Percentiles rank a stretch among this genome's conserved stretches.
Conservation (phyloP, 768 basidiomycete species). For the Phylloporus sp. region DNA sequence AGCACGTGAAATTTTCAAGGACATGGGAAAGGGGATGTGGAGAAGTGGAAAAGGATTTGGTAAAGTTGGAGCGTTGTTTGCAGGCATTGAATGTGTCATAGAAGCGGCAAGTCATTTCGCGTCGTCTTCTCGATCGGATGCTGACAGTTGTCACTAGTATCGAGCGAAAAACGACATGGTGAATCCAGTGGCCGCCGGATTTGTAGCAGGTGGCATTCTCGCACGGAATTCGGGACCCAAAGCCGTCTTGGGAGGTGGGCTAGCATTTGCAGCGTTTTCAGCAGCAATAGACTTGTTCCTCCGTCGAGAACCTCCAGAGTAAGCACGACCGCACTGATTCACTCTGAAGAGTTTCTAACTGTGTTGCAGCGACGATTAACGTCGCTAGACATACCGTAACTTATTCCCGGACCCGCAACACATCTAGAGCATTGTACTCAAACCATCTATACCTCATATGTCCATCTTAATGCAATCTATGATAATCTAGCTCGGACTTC, state of each 20-base stretch:
- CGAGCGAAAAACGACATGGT: conserved; percentile 94
- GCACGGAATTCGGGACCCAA: conserved; percentile 85
- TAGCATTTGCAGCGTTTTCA: conserved; percentile 93
- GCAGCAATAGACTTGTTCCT: conserved; percentile 82
- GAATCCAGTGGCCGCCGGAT: conserved; percentile 85
- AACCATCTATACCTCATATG: conserved; percentile 13
- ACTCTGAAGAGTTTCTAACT: conserved; percentile 3
- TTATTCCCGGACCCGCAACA: conserved; percentile 15
- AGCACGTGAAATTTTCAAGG: conserved; percentile 80
- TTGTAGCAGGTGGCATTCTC: conserved; percentile 83
- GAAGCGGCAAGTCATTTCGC: conserved; percentile 70
- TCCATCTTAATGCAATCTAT: conserved; percentile 10
- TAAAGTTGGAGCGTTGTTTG: conserved; percentile 90
- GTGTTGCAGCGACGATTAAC: conserved; percentile 38
- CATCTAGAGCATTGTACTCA: conserved; percentile 17
- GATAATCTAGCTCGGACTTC: conserved; percentile 4
- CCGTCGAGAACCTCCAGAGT: conserved; percentile 79
- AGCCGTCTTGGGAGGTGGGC: conserved; percentile 81
- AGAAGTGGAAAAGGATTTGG: conserved; percentile 86
- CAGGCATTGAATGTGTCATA: conserved; percentile 94
- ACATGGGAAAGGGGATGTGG: conserved; percentile 95
- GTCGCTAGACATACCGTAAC: conserved; percentile 6
- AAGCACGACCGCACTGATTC: conserved; percentile 25
- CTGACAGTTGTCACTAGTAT: conserved; percentile 51
- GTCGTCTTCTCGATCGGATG: background rate